Evolutionary conservation across 345 rosid species (phyloP).

Genomic region (Acer saccharum): DNA sequence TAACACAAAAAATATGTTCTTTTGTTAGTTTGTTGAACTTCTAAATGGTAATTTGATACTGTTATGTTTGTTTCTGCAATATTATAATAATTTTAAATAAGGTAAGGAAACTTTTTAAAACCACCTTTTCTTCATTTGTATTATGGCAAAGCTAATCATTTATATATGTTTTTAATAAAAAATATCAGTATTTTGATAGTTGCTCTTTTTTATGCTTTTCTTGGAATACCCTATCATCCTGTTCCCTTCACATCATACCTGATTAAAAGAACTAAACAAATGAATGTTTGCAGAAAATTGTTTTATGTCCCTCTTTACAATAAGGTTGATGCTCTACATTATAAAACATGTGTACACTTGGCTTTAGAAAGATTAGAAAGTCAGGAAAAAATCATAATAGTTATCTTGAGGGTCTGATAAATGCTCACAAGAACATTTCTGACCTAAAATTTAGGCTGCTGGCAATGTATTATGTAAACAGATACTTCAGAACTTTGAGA

Average conservation of each 20-base stretch:
- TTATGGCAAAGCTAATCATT: neutral
- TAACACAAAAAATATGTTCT: neutral
- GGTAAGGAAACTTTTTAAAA: neutral
- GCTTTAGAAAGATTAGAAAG: neutral
- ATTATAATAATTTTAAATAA: neutral
- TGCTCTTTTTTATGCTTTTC: neutral
- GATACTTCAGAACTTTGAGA: no score
- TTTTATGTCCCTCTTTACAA: neutral
- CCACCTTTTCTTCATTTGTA: neutral
- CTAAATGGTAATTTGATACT: neutral
- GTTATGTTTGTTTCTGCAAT: neutral
- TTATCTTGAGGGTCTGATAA: neutral
- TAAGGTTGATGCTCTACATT: neutral
- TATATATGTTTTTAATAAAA: neutral
- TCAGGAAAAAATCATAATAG: neutral
- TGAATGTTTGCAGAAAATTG: neutral
- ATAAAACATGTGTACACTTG: neutral
- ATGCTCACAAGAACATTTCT: neutral
- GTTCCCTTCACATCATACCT: neutral
- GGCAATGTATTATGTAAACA: neutral
- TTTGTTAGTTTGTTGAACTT: neutral
- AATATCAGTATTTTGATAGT: neutral
- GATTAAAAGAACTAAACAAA: neutral
- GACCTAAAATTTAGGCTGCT: neutral
- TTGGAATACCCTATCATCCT: neutral